Evolutionary conservation across 495 filamentous ascomycete genomes (phyloP), one percentile per base, ranked within the genome.

Genomic region (Penicillium odoratum): DNA sequence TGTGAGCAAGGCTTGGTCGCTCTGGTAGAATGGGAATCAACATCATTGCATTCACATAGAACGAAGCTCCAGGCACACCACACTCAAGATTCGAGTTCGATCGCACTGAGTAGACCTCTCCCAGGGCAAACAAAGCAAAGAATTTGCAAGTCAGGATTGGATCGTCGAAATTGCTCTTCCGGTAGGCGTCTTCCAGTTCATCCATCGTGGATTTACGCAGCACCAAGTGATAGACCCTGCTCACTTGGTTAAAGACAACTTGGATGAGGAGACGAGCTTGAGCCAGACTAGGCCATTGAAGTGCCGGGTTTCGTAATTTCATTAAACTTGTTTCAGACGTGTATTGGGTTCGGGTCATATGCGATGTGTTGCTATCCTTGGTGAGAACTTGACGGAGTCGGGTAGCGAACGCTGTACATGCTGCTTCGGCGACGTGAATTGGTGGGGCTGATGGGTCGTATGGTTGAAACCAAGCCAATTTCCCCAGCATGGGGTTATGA

Each of bases 331-430:
- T 54, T 10, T 74, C 71, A 9, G 52, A 52, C 0, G 65, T 69
- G 34, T 70, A 70, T 28, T 70, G 65, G 1, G 63, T 68, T 11
- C 70, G 65, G 4, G 68, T 46, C 25, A 73, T 57, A 46, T 72
- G 73, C 0, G 53, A 53, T 10, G 62, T 63, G 1, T 62, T 56
- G 13, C 58, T 55, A 26, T 53, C 52, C 18, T 57, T 62, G 0
- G 64, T 67, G 5, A 74, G 51, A 26, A 68, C 59, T 29, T 74
- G 70, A 5, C 70, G 70, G 15, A 76, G 50, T 0, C 71, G 58
- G 7, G 68, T 70, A 3, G 70, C 71, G 51, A 74, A 73, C 25
- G 71, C 71, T 3, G 71, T 67, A 36, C 66, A 69, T 7, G 73
- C 65, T 50, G 71, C 70, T 60, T 76, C 71, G 9, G 65, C 69